phyloP scores from a whole-genome alignment of 176 grass and related monocot genomes.

The Eragrostis nindensis region DNA sequence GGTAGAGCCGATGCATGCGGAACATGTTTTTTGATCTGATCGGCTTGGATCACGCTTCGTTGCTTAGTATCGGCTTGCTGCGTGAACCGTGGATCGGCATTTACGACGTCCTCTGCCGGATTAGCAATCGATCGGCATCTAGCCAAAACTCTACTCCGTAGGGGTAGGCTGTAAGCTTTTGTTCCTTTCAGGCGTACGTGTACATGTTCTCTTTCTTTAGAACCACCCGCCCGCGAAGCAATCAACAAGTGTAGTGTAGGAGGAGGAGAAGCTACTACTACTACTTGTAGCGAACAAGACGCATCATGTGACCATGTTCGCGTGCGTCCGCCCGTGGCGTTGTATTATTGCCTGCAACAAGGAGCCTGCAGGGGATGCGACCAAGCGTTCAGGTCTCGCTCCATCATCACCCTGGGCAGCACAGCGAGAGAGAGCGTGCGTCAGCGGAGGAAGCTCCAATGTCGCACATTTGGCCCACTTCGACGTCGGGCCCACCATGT shows the following conservation, averaged over 20 bases:
- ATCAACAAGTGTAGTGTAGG: too few relatives aligned
- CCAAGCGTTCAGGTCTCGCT: constrained; percentile 20
- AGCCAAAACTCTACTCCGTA: too few relatives aligned
- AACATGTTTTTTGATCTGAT: not conserved
- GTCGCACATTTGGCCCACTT: constrained; percentile 7
- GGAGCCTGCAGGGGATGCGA: constrained; percentile 28
- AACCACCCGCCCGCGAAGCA: not conserved
- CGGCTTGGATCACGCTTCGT: not conserved
- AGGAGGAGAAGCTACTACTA: constrained; percentile 4
- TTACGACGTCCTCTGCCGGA: not conserved
- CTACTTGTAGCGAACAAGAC: constrained; percentile 25
- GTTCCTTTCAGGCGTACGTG: not conserved
- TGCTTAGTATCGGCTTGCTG: too few relatives aligned
- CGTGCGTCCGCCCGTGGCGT: not conserved
- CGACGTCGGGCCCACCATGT: not conserved
- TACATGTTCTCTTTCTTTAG: constrained; percentile 18
- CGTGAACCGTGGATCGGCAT: not conserved
- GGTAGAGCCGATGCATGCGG: not conserved
- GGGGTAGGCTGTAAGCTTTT: not conserved
- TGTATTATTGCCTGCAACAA: not conserved
- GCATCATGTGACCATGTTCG: constrained; percentile 49
- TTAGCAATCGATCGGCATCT: not conserved
- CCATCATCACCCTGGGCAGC: not conserved
- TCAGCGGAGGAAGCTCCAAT: not conserved
- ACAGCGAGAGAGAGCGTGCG: not conserved